phyloP scores from a whole-genome alignment of 2,329 filamentous ascomycete genomes.

The Colletotrichum truncatum region DNA sequence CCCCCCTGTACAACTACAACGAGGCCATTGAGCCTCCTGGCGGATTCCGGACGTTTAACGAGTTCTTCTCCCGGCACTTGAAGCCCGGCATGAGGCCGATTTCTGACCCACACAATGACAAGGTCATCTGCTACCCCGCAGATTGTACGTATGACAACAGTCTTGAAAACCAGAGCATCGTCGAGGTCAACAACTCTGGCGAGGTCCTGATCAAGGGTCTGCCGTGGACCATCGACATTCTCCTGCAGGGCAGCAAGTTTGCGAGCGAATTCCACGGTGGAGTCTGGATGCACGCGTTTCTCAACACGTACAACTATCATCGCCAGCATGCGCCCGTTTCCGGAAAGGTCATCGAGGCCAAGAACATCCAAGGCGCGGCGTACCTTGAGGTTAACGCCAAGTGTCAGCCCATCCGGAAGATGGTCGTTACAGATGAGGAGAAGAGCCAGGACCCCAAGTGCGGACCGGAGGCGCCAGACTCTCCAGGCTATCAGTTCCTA shows the following conservation, averaged over 20 bases:
- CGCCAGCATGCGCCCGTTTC: constrained; percentile 50
- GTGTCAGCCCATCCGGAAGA: constrained; percentile 30
- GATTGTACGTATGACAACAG: constrained; percentile 46
- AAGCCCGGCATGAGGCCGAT: constrained; percentile 45
- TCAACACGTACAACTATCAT: constrained; percentile 51
- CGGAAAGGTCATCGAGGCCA: constrained; percentile 46
- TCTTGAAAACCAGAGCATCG: constrained; percentile 33
- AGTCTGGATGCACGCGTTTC: constrained; percentile 50
- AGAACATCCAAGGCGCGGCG: constrained; percentile 45
- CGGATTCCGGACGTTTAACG: constrained; percentile 48
- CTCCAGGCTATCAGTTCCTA: constrained; percentile 49
- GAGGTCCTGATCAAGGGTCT: constrained; percentile 46
- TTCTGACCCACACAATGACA: constrained; percentile 36
- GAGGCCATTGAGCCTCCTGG: constrained; percentile 42
- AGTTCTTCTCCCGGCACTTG: constrained; percentile 48
- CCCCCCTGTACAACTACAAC: constrained; percentile 40
- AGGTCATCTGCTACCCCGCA: constrained; percentile 44
- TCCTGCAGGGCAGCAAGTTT: constrained; percentile 44
- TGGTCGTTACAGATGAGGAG: not conserved
- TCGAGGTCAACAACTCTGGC: constrained; percentile 36
- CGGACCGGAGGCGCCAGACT: constrained; percentile 42
- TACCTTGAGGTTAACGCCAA: constrained; percentile 46
- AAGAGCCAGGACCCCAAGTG: not conserved
- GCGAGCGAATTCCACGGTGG: constrained; percentile 46
- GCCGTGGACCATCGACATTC: constrained; percentile 45